Evolutionary conservation across 169 alveolate species (phyloP), one percentile per base, ranked within the genome.

Genomic region (Eimeria zaria): DNA sequence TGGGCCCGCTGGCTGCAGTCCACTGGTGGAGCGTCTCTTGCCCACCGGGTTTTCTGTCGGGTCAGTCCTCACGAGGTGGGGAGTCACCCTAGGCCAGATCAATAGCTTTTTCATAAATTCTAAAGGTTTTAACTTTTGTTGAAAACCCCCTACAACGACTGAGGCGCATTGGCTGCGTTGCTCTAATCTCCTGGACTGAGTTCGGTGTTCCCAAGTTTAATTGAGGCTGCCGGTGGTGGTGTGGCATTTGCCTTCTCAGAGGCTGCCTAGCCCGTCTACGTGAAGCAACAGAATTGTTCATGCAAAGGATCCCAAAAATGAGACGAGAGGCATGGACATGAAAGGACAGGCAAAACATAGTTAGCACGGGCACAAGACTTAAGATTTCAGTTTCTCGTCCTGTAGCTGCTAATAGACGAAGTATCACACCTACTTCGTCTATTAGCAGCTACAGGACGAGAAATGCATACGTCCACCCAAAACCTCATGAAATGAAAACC

Each of bases 1-100:
- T 78, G 88, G 88, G 67, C 88, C 48, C 1, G 76, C 76, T 55
- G 67, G 90, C 73, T 83, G 91, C 74, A 27, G 91, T 83, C 91
- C 91, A 83, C 91, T 83, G 74, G 91, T 33, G 91, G 74, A 48
- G 71, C 74, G 55, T 30, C 55, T 58, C 74, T 2, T 58, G 74
- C 73, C 51, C 74, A 48, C 76, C 74, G 51, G 53, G 67, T 39
- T 46, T 14, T 55, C 58, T 24, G 41, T 30, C 20, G 69, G 48
- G 69, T 33, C 89, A 46, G 48, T 80, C 89, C 69, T 80, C 48
- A 27, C 18, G 53, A 73, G 83, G 83, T 73, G 53, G 83, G 51
- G 83, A 73, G 55, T 53, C 83, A 30, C 39, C 33, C 33, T 18
- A 73, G 83, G 30, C 55, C 36, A 39, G 39, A 39, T 16, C 33